A percentile compares a stretch with the other conserved stretches of the same genome.
Evolutionary conservation across 1,284 basidiomycete species (phyloP).

Genomic region (Cryptococcus maquisensis): DNA sequence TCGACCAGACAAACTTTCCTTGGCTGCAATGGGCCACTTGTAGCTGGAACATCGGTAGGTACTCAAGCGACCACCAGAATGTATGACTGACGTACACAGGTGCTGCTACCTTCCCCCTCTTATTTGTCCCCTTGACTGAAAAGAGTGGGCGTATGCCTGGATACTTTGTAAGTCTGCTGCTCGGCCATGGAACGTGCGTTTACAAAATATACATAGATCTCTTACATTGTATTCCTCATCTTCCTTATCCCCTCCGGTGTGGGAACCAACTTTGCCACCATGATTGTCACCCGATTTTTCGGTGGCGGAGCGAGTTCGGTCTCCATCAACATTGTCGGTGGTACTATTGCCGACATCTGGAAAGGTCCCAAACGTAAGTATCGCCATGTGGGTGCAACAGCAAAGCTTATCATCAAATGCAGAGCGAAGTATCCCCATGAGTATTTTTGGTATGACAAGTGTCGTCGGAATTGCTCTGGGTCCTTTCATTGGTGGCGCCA

Average conservation of each 20-base stretch:
- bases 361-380: no score
- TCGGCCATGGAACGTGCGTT: neutral
- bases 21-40: conserved; percentile 9
- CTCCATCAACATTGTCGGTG: conserved; percentile 11
- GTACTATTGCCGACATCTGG: conserved; percentile 9
- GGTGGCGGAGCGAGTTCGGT: conserved; percentile 13
- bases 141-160: conserved; percentile 14
- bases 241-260: conserved; percentile 12
- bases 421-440: conserved; percentile 11
- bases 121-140: conserved; percentile 14
- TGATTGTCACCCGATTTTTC: conserved; percentile 11
- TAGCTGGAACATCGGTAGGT: conserved; percentile 14
- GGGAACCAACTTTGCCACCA: conserved; percentile 10
- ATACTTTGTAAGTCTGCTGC: conserved; percentile 10
- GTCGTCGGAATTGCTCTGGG: conserved; percentile 13
- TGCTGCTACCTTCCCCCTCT: conserved; percentile 5
- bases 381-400: no score
- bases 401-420: neutral
- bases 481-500: conserved; percentile 13
- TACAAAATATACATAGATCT: conserved; percentile 1
- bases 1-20: conserved; percentile 9
- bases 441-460: conserved; percentile 12
- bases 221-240: conserved; percentile 13
- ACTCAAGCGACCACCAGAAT: neutral
- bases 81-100: neutral